These are phyloP conservation scores for Xylariales sp. DNA, from an alignment of 2,329 filamentous ascomycete genomes.

Conservation along the genomic window DNA sequence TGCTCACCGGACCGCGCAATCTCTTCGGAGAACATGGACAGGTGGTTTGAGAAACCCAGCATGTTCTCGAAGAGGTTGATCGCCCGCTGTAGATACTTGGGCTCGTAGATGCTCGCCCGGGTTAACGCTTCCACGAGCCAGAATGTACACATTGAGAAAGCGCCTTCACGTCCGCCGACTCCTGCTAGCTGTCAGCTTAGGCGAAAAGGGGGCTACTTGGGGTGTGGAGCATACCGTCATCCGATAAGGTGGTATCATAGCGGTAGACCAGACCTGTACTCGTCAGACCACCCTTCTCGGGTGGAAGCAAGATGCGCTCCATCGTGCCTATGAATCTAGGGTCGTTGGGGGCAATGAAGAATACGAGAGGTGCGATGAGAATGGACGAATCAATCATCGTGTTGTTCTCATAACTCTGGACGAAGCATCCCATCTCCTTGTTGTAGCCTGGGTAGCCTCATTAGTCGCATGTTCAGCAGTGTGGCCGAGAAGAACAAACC, in stretches of 20 bases:
- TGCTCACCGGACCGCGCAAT: conserved; percentile 72
- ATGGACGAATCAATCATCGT: conserved; percentile 70
- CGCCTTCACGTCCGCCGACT: conserved; percentile 69
- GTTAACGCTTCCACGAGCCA: conserved; percentile 78
- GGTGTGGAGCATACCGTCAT: conserved; percentile 66
- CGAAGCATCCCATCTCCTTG: conserved; percentile 61
- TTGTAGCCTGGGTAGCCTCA: conserved; percentile 54
- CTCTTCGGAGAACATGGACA: conserved; percentile 76
- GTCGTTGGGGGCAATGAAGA: conserved; percentile 75
- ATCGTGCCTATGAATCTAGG: conserved; percentile 70
- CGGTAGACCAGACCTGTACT: conserved; percentile 72
- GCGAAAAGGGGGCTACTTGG: no score
- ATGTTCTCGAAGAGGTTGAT: conserved; percentile 74
- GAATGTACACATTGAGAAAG: conserved; percentile 78
- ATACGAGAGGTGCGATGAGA: conserved; percentile 71
- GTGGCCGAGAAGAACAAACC: conserved; percentile 28
- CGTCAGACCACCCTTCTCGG: conserved; percentile 71
- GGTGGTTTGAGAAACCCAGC: conserved; percentile 69
- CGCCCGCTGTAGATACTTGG: conserved; percentile 57
- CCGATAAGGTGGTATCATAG: conserved; percentile 63
- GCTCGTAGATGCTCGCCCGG: conserved; percentile 59
- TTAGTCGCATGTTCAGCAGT: not conserved
- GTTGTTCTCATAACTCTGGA: conserved; percentile 70
- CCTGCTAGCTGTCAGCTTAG: no score
- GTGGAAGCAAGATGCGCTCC: conserved; percentile 64